Evolutionary conservation across 257 asterid genomes (phyloP).

Genomic region (Handroanthus guayacan): DNA sequence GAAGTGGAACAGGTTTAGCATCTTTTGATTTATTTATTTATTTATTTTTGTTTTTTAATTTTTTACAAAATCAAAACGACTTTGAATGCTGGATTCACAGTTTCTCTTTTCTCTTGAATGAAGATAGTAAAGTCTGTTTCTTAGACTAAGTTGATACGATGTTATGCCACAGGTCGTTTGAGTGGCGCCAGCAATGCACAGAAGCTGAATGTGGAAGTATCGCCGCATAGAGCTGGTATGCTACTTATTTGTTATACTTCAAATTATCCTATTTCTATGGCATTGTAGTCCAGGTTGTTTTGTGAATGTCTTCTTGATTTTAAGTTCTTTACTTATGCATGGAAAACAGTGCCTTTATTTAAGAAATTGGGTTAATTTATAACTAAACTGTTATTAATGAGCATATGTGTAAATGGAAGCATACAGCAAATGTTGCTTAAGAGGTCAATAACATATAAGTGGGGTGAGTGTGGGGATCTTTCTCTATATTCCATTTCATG

Average conservation of each 20-base stretch:
- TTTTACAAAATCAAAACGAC: neutral
- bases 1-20: conserved; percentile 30
- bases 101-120: neutral
- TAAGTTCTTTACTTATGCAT: neutral
- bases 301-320: neutral
- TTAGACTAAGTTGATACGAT: conserved; percentile 14
- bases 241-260: conserved; percentile 6
- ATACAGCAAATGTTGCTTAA: neutral
- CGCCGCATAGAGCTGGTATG: conserved; percentile 97
- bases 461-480: neutral
- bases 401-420: neutral
- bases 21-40: neutral
- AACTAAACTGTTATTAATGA: neutral
- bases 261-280: neutral
- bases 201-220: conserved; percentile 74
- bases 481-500: neutral
- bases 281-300: neutral
- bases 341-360: neutral
- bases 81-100: neutral
- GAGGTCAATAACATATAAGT: no score
- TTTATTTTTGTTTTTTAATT: no score
- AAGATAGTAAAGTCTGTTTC: neutral
- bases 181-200: conserved; percentile 44
- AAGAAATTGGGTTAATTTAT: conserved; percentile 5
- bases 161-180: conserved; percentile 45